phyloP scores from a whole-genome alignment of 2,329 filamentous ascomycete genomes.

The Pseudocercospora eumusae region DNA sequence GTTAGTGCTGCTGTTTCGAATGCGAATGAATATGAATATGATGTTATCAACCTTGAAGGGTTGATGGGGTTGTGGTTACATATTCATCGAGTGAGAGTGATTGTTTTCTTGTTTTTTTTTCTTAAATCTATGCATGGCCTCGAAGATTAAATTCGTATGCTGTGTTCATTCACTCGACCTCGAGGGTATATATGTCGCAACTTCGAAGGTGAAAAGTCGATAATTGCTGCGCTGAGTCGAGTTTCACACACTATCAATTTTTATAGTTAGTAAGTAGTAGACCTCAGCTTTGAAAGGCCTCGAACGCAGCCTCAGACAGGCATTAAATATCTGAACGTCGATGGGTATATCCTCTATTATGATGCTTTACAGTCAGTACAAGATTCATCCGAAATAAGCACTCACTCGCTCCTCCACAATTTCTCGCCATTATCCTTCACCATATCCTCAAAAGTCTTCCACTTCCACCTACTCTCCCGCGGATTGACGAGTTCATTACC shows the following conservation, averaged over 20 bases:
- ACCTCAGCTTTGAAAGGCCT: not conserved
- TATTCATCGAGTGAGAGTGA: not conserved
- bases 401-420: not conserved
- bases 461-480: conserved; percentile 16
- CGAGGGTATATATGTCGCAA: not conserved
- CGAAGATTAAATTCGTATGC: not conserved
- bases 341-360: not conserved
- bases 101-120: not conserved
- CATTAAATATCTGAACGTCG: not conserved
- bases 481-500: conserved; percentile 16
- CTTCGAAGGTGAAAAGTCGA: not conserved
- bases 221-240: not conserved
- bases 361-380: not conserved
- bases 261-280: not conserved
- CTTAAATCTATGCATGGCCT: not conserved
- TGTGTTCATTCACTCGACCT: not conserved
- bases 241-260: not conserved
- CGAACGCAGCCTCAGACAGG: not conserved
- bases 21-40: not conserved
- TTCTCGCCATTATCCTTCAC: conserved; percentile 10
- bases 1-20: not conserved
- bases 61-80: not conserved
- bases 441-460: conserved; percentile 12
- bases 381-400: not conserved
- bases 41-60: not conserved